These are phyloP conservation scores for Botrytis galanthina DNA, from an alignment of 2,329 filamentous ascomycete species.

Conservation along the genomic window DNA sequence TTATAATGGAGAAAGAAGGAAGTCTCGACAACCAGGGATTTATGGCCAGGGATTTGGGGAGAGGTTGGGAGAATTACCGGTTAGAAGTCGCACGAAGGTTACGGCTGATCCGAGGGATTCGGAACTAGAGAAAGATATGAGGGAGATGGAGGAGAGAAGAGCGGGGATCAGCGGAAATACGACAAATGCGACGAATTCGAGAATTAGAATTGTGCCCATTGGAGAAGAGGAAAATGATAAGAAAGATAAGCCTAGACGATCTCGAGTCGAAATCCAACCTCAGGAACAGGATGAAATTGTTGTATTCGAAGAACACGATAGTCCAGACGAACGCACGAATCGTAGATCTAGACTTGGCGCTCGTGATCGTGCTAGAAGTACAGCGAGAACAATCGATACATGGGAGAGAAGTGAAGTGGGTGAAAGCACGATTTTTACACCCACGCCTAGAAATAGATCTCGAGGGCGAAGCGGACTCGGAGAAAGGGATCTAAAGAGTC, in stretches of 20 bases:
- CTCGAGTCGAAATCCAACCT: conserved; percentile 1
- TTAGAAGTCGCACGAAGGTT: conserved; percentile 2
- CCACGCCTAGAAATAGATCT: background rate
- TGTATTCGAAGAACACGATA: conserved; percentile 8
- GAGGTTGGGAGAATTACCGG: background rate
- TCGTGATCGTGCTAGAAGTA: conserved; percentile 3
- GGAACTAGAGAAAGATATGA: conserved; percentile 7
- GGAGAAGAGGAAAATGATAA: background rate
- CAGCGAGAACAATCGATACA: conserved; percentile 5
- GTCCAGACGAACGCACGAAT: background rate
- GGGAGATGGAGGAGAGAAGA: conserved; percentile 15
- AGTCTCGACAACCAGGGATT: background rate
- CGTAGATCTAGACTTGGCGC: background rate
- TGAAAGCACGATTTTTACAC: background rate
- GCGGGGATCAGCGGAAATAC: conserved; percentile 6
- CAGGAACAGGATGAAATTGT: conserved; percentile 6
- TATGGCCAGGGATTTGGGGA: conserved; percentile 1
- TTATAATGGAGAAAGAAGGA: conserved; percentile 11
- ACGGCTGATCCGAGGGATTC: background rate
- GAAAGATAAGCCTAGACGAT: background rate
- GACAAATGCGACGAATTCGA: conserved; percentile 4
- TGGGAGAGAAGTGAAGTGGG: conserved; percentile 13
- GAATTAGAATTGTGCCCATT: conserved; percentile 7
- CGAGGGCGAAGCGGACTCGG: background rate
- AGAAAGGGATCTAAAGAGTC: background rate